A percentile compares a stretch with the other conserved stretches of the same genome.
Evolutionary conservation across 2,329 filamentous ascomycete genomes (phyloP).

Genomic region (Fusarium udum): DNA sequence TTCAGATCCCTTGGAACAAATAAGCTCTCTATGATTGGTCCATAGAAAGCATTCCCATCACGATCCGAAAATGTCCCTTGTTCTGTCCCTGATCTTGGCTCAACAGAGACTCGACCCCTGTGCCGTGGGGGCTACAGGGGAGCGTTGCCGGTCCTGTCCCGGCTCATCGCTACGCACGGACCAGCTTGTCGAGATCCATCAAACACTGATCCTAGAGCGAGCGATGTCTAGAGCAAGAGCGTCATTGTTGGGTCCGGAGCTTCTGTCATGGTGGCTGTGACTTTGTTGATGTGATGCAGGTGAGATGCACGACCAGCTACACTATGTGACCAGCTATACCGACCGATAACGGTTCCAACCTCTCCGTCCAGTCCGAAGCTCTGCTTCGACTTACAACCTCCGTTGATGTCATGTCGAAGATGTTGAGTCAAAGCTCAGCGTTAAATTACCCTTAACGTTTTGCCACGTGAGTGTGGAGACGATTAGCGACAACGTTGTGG

Average conservation of each 20-base stretch:
- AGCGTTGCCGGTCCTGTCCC: conserved; percentile 23
- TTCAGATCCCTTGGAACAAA: conserved; percentile 30
- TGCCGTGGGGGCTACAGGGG: conserved; percentile 36
- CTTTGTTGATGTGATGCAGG: conserved; percentile 1
- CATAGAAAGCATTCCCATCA: conserved; percentile 8
- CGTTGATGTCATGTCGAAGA: conserved; percentile 13
- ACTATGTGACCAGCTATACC: background rate
- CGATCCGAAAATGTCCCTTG: conserved; percentile 34
- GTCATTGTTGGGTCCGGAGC: conserved; percentile 34
- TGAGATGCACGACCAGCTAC: background rate
- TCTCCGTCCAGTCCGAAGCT: background rate
- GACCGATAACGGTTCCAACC: background rate
- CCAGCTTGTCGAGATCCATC: conserved; percentile 30
- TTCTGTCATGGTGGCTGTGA: conserved; percentile 7
- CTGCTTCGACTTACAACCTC: conserved; percentile 23
- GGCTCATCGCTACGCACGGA: conserved; percentile 37
- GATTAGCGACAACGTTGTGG: conserved; percentile 23
- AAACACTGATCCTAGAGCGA: conserved; percentile 14
- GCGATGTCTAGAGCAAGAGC: conserved; percentile 23
- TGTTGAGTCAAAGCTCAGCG: conserved; percentile 3
- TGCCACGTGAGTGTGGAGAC: conserved; percentile 43
- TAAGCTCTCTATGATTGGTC: conserved; percentile 35
- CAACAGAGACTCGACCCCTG: conserved; percentile 28
- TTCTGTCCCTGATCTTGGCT: conserved; percentile 34
- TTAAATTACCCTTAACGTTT: background rate